Evolutionary conservation across 2,329 filamentous ascomycete genomes (phyloP).

Genomic region (Podosphaera xanthii): DNA sequence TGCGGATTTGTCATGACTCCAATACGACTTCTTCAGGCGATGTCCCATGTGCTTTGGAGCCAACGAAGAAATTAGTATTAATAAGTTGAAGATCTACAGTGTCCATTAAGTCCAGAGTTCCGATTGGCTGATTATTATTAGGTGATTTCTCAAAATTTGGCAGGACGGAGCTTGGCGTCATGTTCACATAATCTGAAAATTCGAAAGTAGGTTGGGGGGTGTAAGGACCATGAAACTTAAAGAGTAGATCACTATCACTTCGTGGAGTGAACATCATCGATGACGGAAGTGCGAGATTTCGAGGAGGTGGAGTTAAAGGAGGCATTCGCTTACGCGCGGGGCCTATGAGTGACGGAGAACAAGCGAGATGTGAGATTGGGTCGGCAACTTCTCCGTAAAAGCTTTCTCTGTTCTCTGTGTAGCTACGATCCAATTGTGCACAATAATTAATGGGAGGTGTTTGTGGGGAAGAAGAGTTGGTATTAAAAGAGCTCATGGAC

Average conservation of each 20-base stretch:
- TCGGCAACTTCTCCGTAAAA: slow-evolving; percentile 61
- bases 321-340: slow-evolving; percentile 15
- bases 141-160: too few relatives aligned
- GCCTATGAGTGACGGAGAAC: slow-evolving; percentile 70
- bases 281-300: slow-evolving; percentile 28
- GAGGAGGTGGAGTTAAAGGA: not conserved
- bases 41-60: not conserved
- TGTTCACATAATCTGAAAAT: slow-evolving; percentile 92
- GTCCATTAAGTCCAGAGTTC: too few relatives aligned
- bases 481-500: slow-evolving; percentile 51
- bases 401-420: slow-evolving; percentile 29
- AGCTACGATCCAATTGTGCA: too few relatives aligned
- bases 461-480: slow-evolving; percentile 60
- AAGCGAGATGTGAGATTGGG: slow-evolving; percentile 62
- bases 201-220: slow-evolving; percentile 75
- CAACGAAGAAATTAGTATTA: not conserved
- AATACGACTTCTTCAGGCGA: too few relatives aligned
- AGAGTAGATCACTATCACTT: not conserved
- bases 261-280: not conserved
- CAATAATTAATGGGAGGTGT: slow-evolving; percentile 38
- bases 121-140: too few relatives aligned
- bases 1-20: too few relatives aligned
- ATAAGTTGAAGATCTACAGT: too few relatives aligned
- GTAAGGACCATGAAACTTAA: slow-evolving; percentile 30
- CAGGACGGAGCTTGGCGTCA: slow-evolving; percentile 77